phyloP scores from a whole-genome alignment of 2,329 filamentous ascomycete genomes.

The Botrytis medusae region DNA sequence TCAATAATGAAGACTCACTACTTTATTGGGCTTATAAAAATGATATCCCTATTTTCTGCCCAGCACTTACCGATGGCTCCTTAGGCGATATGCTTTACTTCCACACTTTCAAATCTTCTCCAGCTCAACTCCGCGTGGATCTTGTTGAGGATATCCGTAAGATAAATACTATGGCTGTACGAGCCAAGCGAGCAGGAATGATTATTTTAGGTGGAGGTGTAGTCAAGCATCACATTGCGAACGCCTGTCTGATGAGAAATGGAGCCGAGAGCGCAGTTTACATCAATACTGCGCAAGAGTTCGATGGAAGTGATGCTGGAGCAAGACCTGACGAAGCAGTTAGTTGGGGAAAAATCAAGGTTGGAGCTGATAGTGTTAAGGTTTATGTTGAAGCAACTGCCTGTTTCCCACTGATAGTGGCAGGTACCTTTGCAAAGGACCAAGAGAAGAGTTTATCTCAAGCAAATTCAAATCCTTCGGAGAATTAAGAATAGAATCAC shows the following conservation, averaged over 20 bases:
- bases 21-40: conserved; percentile 97
- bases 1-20: conserved; percentile 86
- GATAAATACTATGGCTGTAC: conserved; percentile 88
- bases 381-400: conserved; percentile 68
- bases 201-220: conserved; percentile 92
- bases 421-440: conserved; percentile 62
- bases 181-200: conserved; percentile 87
- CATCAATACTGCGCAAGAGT: conserved; percentile 96
- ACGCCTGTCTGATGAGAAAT: conserved; percentile 96
- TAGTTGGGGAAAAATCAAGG: conserved; percentile 98
- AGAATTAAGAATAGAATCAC: background rate
- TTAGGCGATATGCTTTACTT: conserved; percentile 99
- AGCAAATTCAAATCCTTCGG: background rate
- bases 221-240: conserved; percentile 98
- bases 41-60: conserved; percentile 94
- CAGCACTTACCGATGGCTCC: conserved; percentile 91
- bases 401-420: conserved; percentile 66
- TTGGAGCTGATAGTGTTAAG: conserved; percentile 85
- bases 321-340: conserved; percentile 94
- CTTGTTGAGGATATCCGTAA: conserved; percentile 90
- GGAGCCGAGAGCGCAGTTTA: conserved; percentile 96
- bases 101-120: conserved; percentile 89
- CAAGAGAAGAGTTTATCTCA: background rate
- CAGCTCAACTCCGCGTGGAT: conserved; percentile 78
- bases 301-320: conserved; percentile 94